Base-by-base conservation (phyloP, 2,329 filamentous ascomycete genomes). In the Elsinoe australis region DNA sequence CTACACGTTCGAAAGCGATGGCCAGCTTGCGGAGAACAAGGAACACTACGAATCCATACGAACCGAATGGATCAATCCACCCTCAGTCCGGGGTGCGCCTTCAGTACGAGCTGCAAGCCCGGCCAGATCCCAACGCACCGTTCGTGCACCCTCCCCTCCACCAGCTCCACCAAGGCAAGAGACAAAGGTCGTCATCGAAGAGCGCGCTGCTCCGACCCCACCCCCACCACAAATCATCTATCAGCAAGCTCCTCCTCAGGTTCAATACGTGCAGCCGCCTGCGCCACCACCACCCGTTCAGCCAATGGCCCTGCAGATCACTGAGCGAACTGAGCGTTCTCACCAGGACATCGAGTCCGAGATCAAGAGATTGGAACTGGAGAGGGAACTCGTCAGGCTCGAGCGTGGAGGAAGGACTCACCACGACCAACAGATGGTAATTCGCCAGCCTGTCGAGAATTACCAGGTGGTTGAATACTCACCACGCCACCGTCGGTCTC, bases 311-410 rank as follows among this genome's bases (percentile, higher is more conserved):
- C 52, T 79, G 8, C 70, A 78, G 32, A 59, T 77, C 2, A 69
- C 75, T 3, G 67, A 74, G 18, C 69, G 70, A 24, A 56, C 56
- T 2, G 57, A 59, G 32, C 70, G 63, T 50, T 71, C 67, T 5
- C 77, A 82, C 33, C 74, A 79, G 14, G 81, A 87, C 7, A 81
- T 92, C 55, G 76, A 80, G 41, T 74, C 79, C 24, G 85, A 92
- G 60, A 87, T 89, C 51, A 76, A 75, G 9, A 75, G 76, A 1
- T 71, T 90, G 1, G 85, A 90, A 66, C 75, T 73, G 4, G 81
- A 87, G 64, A 73, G 73, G 33, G 71, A 73, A 52, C 70, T 74
- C 19, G 65, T 82, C 35, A 73, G 74, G 50, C 68, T 78, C 14
- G 79, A 82, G 61, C 71, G 76, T 35, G 71, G 73, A 4, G 44